Base-by-base conservation (phyloP, 2,329 filamentous ascomycete genomes). In the Diaporthe vexans region DNA sequence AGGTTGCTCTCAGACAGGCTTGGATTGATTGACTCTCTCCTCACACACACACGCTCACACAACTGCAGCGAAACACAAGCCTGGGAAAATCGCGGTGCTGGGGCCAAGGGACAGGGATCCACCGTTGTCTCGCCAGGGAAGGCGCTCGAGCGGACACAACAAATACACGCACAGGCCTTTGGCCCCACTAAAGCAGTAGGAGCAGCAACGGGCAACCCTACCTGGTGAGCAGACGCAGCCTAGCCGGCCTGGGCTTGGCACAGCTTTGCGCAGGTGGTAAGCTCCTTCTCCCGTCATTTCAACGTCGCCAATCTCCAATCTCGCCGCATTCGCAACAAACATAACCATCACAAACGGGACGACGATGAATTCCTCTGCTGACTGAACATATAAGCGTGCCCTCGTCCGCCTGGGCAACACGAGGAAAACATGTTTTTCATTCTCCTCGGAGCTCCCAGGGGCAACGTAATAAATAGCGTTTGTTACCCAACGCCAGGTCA, bases 131-230 rank as follows among this genome's bases (percentile, higher is more conserved):
- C 26, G 63, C 63, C 63, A 68, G 40, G 48, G n/a, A 68, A 51
- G 63, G 48, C 63, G 76, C 76, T 79, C 77, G 78, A 76, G 78
- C 77, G 79, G 79, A 81, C 81, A 81, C 81, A 81, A 79, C 79
- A 79, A 81, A 77, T 76, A 79, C 77, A 72, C 63, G 76, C 77
- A 78, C 76, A 72, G 77, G 56, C 78, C 76, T 29, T 37, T 35
- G 11, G 74, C 71, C 76, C 72, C 77, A 76, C 76, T 73, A 72
- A 54, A 71, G 71, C 58, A 51, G 75, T 75, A 75, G 74, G 71
- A 74, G 57, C 57, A 57, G 74, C 74, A 75, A 75, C 74, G 71
- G 21, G 63, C 63, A 68, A 54, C 48, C 29, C 46, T 67, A 65
- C 46, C 19, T 33, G 43, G 58, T 46, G 24, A 46, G 40, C 33